Conservation (phyloP, 352 stramenopile species). For the Peronospora destructor region DNA sequence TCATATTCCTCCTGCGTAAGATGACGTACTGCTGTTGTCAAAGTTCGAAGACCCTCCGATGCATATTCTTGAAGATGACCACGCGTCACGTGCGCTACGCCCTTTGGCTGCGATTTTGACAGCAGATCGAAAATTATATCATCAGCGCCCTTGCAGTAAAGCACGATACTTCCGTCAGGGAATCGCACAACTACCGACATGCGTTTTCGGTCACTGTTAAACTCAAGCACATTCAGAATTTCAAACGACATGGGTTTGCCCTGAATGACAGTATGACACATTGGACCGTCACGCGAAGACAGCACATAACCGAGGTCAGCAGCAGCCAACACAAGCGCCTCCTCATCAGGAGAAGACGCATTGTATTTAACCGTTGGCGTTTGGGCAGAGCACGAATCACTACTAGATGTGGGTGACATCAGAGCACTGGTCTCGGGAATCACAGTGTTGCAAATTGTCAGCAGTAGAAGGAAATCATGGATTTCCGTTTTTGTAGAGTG, state of each 20-base stretch:
- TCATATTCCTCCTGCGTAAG: slow-evolving; percentile 71
- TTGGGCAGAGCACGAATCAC: slow-evolving; percentile 15
- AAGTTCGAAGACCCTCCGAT: slow-evolving; percentile 64
- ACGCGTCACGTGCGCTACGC: slow-evolving; percentile 69
- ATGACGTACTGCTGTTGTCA: slow-evolving; percentile 65
- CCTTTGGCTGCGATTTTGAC: slow-evolving; percentile 60
- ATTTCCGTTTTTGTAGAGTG: slow-evolving; percentile 83
- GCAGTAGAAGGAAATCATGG: slow-evolving; percentile 73
- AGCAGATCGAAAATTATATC: slow-evolving; percentile 74
- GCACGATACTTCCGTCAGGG: slow-evolving; percentile 52
- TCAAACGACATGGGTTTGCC: slow-evolving; percentile 75
- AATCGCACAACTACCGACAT: slow-evolving; percentile 96
- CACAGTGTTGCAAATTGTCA: slow-evolving; percentile 86
- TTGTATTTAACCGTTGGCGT: slow-evolving; percentile 67
- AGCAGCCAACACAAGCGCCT: slow-evolving; percentile 69
- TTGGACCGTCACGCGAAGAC: slow-evolving; percentile 48
- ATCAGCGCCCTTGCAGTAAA: slow-evolving; percentile 84
- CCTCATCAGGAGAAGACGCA: slow-evolving; percentile 77
- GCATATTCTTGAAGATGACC: slow-evolving; percentile 81
- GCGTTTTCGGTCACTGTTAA: slow-evolving; percentile 96
- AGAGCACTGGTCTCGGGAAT: slow-evolving; percentile 55
- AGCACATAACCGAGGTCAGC: slow-evolving; percentile 73
- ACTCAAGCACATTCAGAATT: slow-evolving; percentile 96
- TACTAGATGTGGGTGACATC: slow-evolving; percentile 23
- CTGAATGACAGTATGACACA: slow-evolving; percentile 65